Evolutionary conservation across 331 rosid genomes (phyloP).

Genomic region (Malus hybrid): DNA sequence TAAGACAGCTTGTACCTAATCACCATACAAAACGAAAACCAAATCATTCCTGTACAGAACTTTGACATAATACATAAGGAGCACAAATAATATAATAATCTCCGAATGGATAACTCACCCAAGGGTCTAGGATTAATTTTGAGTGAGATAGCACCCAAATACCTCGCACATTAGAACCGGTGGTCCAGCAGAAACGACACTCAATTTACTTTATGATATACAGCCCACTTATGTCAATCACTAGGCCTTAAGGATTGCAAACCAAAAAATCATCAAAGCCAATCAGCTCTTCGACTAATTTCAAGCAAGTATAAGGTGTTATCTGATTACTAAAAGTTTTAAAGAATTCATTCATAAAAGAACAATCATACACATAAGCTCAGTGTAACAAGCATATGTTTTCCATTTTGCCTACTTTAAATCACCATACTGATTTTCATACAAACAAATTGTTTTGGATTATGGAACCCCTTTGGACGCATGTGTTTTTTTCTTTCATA

Average conservation of each 20-base stretch:
- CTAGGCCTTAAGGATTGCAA: background rate
- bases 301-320: background rate
- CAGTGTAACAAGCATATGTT: background rate
- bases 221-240: background rate
- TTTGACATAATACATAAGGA: background rate
- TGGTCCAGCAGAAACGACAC: background rate
- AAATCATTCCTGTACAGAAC: slow-evolving; percentile 2
- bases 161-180: background rate
- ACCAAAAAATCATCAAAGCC: background rate
- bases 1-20: slow-evolving; percentile 89
- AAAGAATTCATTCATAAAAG: background rate
- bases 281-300: background rate
- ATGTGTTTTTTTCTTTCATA: background rate
- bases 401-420: background rate
- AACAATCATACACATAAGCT: background rate
- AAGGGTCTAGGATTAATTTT: background rate
- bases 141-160: background rate
- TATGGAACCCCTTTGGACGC: background rate
- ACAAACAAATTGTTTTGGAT: background rate
- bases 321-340: background rate
- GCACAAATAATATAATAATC: background rate
- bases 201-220: background rate
- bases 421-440: too few species aligned
- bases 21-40: slow-evolving; percentile 14
- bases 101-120: background rate